These are phyloP conservation scores for Penicillium sp. DNA, from an alignment of 2,329 filamentous ascomycete genomes.

Conservation along the genomic window DNA sequence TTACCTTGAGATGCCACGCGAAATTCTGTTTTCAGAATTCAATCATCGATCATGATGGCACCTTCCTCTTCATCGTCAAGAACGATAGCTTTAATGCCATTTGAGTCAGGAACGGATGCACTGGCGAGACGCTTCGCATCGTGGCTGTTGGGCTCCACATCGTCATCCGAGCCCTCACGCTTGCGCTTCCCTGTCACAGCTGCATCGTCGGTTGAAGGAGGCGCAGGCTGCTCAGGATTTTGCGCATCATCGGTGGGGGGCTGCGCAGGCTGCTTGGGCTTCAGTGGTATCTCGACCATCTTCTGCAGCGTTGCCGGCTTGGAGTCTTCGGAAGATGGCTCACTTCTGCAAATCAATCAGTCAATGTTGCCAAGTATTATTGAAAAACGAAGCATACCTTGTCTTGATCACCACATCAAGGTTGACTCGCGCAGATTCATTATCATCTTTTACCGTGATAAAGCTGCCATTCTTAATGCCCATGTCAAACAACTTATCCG, in stretches of 20 bases:
- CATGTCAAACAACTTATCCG: constrained; percentile 68
- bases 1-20: background rate
- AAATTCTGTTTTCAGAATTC: constrained; percentile 16
- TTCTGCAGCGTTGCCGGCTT: constrained; percentile 36
- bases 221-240: constrained; percentile 34
- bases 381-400: constrained; percentile 18
- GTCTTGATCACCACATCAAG: constrained; percentile 54
- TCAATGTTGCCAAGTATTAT: background rate
- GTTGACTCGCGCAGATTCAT: constrained; percentile 66
- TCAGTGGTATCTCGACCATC: constrained; percentile 41
- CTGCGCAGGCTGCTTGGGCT: constrained; percentile 34
- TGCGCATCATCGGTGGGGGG: constrained; percentile 20
- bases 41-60: constrained; percentile 60
- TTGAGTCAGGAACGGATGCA: constrained; percentile 35
- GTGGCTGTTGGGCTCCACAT: constrained; percentile 24
- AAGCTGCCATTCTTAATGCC: constrained; percentile 66
- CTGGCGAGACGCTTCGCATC: constrained; percentile 35
- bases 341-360: constrained; percentile 19
- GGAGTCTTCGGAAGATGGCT: constrained; percentile 28
- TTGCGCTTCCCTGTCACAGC: constrained; percentile 35
- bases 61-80: constrained; percentile 47
- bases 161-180: constrained; percentile 38
- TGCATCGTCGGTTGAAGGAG: constrained; percentile 26
- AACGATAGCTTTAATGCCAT: constrained; percentile 31
- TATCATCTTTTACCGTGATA: constrained; percentile 73